Base-by-base conservation (phyloP, 441 rosid genomes). In the Brassica hybrid region DNA sequence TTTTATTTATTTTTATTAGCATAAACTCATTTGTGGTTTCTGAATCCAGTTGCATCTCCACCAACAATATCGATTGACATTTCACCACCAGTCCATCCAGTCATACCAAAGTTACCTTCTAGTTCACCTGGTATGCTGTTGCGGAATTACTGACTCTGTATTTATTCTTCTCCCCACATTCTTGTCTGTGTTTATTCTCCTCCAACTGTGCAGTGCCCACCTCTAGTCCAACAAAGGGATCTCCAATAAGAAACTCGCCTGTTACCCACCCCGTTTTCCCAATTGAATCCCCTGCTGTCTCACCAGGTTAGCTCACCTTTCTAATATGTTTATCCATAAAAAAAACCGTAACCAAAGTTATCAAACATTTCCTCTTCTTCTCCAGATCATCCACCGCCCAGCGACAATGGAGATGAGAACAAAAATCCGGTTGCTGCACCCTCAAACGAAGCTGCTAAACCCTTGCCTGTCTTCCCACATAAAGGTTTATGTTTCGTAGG, bases 341-440 rank as follows among this genome's bases (percentile, higher is more conserved):
- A 9, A 23, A 52, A 73, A 12, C 10, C 2, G 1, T 73, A 52
- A 9, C 45, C 74, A 52, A 41, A 19, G 48, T 13, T 36, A n/a
- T 73, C 19, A 27, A 27, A 81, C 61, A 70, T 65, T 54, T 10
- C 41, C 13, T 83, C 75, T 71, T 87, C 71, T 57, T 75, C 70
- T 79, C 61, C 87, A 91, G 91, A 68, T 75, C 82, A 78, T 75
- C 92, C 91, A 30, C 80, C 88, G 4, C 76, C 88, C 14, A 83
- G 82, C 64, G 50, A 66, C 21, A 73, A 69, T 63, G 7, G 83
- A 84, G 80, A 82, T 72, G 83, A 45, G 19, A 76, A 48, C 71
- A 80, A 76, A 69, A 80, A 66, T 77, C 97, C 97, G 3, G 80
- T 80, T 83, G 81, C 90, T 64, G 79, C 89, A 73, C 93, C 98